phyloP scores from a whole-genome alignment of 768 basidiomycete species.

The Tephrocybe sp. region DNA sequence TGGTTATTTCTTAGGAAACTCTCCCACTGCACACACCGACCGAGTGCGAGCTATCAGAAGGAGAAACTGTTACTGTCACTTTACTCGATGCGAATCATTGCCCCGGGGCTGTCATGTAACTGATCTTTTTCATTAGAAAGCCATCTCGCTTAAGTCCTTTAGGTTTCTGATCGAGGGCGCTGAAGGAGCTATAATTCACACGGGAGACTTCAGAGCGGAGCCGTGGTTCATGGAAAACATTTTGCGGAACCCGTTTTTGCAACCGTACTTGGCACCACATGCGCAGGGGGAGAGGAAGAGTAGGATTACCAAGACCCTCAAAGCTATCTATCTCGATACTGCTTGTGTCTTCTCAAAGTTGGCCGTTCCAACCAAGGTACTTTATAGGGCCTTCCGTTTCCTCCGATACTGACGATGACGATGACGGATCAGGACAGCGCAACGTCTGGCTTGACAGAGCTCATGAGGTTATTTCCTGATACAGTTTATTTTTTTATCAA shows the following conservation, averaged over 20 bases:
- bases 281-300: not conserved
- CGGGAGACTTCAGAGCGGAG: constrained; percentile 92
- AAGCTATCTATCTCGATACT: constrained; percentile 85
- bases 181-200: constrained; percentile 76
- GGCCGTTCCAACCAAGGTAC: constrained; percentile 60
- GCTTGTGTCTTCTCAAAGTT: constrained; percentile 54
- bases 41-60: constrained; percentile 49
- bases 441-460: constrained; percentile 57
- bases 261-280: constrained; percentile 56
- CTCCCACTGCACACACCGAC: constrained; percentile 67
- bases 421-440: constrained; percentile 54
- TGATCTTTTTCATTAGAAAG: not conserved
- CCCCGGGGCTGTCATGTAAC: constrained; percentile 90
- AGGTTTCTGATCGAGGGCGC: constrained; percentile 85
- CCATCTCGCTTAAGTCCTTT: not conserved
- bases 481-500: constrained; percentile 85
- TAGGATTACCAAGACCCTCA: constrained; percentile 43
- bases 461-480: constrained; percentile 67
- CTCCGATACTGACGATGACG: not conserved
- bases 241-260: constrained; percentile 65
- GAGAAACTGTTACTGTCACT: constrained; percentile 67
- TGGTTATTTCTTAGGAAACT: constrained; percentile 39
- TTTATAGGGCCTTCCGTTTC: not conserved
- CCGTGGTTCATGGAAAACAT: constrained; percentile 72
- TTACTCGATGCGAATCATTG: constrained; percentile 93